Conservation (phyloP, 352 stramenopile species). For the Phytophthora citrophthora region DNA sequence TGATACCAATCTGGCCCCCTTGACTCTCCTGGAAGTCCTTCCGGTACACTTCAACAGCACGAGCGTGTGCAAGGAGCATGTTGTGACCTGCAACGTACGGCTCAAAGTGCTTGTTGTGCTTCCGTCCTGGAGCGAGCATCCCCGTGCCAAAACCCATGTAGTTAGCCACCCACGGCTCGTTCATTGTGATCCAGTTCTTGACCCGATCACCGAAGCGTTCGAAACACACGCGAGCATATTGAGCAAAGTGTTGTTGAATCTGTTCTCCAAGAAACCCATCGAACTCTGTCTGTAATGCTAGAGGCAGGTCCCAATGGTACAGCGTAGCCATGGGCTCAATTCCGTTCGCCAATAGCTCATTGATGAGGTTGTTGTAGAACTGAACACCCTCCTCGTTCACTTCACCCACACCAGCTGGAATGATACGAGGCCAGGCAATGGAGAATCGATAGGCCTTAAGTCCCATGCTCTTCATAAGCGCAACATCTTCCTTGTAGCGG, state of each 20-base stretch:
- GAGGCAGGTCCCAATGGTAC: constrained; percentile 78
- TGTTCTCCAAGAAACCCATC: constrained; percentile 59
- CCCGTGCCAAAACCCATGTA: constrained; percentile 73
- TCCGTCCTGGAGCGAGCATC: constrained; percentile 76
- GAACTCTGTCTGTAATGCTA: constrained; percentile 77
- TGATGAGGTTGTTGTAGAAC: constrained; percentile 93
- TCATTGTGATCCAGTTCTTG: constrained; percentile 94
- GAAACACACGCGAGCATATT: constrained; percentile 91
- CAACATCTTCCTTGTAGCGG: constrained; percentile 88
- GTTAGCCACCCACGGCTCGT: constrained; percentile 89
- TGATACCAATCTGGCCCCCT: constrained; percentile 89
- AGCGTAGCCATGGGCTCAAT: constrained; percentile 92
- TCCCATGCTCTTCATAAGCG: constrained; percentile 90
- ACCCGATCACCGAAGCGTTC: constrained; percentile 91
- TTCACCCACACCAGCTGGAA: constrained; percentile 79
- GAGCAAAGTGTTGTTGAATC: constrained; percentile 60
- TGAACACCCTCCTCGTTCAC: constrained; percentile 87
- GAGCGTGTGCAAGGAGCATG: too few relatives aligned
- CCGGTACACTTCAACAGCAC: too few relatives aligned
- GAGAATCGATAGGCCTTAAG: constrained; percentile 92
- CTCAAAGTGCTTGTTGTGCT: constrained; percentile 54
- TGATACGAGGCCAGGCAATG: constrained; percentile 92
- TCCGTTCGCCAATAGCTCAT: constrained; percentile 75
- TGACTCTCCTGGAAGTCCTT: constrained; percentile 73
- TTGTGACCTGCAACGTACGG: constrained; percentile 87